A percentile compares a stretch with the other conserved stretches of the same genome.
Evolutionary conservation across 2,329 filamentous ascomycete genomes (phyloP).

Genomic region (Colletotrichum orbiculare): DNA sequence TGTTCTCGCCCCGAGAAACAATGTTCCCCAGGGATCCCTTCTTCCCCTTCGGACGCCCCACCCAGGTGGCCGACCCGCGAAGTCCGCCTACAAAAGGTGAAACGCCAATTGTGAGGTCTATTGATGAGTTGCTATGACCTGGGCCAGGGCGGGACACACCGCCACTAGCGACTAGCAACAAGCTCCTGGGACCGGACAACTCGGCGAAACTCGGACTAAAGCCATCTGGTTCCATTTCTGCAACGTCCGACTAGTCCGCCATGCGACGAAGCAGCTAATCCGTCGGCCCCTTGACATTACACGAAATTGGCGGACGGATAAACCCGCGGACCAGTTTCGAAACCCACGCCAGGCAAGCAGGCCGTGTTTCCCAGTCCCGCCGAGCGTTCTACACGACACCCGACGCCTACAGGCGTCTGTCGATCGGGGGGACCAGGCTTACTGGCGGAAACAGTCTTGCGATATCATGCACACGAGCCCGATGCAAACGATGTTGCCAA

Average conservation of each 20-base stretch:
- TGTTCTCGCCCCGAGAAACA: conserved; percentile 64
- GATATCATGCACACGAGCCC: not conserved
- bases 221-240: conserved; percentile 20
- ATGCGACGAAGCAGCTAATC: conserved; percentile 3
- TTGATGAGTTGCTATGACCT: conserved; percentile 77
- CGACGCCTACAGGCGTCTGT: conserved; percentile 15
- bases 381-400: conserved; percentile 12
- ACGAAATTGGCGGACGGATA: conserved; percentile 5
- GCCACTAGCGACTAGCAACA: conserved; percentile 26
- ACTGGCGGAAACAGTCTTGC: too few relatives aligned
- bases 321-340: conserved; percentile 4
- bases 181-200: conserved; percentile 17
- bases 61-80: conserved; percentile 71
- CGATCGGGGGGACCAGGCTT: too few relatives aligned
- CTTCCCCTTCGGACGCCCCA: conserved; percentile 61
- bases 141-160: conserved; percentile 20
- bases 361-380: not conserved
- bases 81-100: conserved; percentile 81
- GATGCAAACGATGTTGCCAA: too few relatives aligned
- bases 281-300: not conserved
- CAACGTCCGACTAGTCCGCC: conserved; percentile 10
- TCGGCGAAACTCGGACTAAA: conserved; percentile 25
- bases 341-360: conserved; percentile 8
- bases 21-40: conserved; percentile 67
- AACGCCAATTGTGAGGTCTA: conserved; percentile 80